Percentiles rank a stretch among this genome's conserved stretches.
Conservation (phyloP, 2,329 filamentous ascomycete genomes). For the Grosmannia penicillata region DNA sequence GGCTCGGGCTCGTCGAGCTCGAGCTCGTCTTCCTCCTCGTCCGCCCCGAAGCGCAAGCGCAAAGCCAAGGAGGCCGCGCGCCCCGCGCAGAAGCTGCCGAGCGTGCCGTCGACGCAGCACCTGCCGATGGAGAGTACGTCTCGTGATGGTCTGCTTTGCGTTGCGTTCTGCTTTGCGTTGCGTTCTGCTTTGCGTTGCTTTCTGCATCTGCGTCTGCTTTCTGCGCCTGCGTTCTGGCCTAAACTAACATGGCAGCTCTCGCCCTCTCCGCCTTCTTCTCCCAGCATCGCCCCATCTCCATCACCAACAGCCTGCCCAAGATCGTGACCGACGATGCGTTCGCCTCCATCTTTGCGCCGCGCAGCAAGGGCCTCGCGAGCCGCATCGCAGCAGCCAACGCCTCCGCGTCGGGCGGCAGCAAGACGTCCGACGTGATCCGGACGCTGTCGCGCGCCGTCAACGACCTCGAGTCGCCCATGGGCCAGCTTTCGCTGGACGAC, state of each 20-base stretch:
- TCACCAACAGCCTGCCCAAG: constrained; percentile 67
- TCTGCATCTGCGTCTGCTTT: too few relatives aligned
- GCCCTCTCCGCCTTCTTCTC: constrained; percentile 89
- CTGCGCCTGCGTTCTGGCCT: background rate
- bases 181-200: too few relatives aligned
- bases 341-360: constrained; percentile 62
- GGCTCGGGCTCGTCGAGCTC: constrained; percentile 13
- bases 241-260: constrained; percentile 45
- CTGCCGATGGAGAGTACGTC: constrained; percentile 51
- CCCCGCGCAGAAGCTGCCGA: constrained; percentile 44
- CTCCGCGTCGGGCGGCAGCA: constrained; percentile 23
- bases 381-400: constrained; percentile 49
- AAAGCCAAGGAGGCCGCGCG: constrained; percentile 34
- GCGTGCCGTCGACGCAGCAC: constrained; percentile 62
- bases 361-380: constrained; percentile 18
- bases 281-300: constrained; percentile 83
- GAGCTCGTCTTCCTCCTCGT: constrained; percentile 4
- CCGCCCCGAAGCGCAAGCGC: constrained; percentile 33
- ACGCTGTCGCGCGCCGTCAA: constrained; percentile 48
- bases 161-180: too few relatives aligned
- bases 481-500: constrained; percentile 32
- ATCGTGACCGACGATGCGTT: constrained; percentile 61
- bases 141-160: too few relatives aligned
- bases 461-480: constrained; percentile 43
- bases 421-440: constrained; percentile 48